Evolutionary conservation across 768 basidiomycete species (phyloP).

Genomic region (Termitomyces titanicus): DNA sequence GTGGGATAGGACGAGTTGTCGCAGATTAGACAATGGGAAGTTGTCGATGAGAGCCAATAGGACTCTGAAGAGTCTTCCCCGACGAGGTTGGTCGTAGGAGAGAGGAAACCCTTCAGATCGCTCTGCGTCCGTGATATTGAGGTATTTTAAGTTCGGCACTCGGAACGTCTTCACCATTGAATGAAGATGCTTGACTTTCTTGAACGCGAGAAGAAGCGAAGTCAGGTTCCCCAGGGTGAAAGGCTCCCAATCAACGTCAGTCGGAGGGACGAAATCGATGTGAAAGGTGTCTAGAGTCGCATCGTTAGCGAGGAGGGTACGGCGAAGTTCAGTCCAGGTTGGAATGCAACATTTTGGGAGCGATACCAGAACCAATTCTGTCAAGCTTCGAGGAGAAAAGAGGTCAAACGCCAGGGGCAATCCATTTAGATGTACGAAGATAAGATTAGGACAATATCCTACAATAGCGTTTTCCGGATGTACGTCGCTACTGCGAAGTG

Average conservation of each 20-base stretch:
- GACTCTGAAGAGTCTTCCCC: not conserved
- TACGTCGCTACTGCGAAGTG: not conserved
- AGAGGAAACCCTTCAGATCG: not conserved
- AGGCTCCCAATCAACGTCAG: not conserved
- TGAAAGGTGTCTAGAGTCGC: not conserved
- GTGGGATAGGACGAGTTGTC: constrained; percentile 1
- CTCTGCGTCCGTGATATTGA: constrained; percentile 2
- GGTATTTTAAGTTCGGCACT: constrained; percentile 2
- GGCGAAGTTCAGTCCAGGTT: not conserved
- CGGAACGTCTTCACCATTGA: not conserved
- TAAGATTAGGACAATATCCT: not conserved
- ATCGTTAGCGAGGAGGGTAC: not conserved
- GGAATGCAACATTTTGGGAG: not conserved
- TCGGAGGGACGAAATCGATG: not conserved
- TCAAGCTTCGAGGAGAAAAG: not conserved
- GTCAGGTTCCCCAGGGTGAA: not conserved
- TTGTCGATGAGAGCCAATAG: constrained; percentile 1
- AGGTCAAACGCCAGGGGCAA: not conserved
- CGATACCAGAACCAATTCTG: not conserved
- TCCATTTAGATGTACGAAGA: not conserved
- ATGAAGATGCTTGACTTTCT: not conserved
- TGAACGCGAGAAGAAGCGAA: constrained; percentile 1
- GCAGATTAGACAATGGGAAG: constrained; percentile 1
- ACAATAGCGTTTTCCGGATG: not conserved
- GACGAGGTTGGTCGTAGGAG: not conserved